phyloP scores from a whole-genome alignment of 371 early-diverging fungal genomes.

The Rhizopus microsporus region DNA sequence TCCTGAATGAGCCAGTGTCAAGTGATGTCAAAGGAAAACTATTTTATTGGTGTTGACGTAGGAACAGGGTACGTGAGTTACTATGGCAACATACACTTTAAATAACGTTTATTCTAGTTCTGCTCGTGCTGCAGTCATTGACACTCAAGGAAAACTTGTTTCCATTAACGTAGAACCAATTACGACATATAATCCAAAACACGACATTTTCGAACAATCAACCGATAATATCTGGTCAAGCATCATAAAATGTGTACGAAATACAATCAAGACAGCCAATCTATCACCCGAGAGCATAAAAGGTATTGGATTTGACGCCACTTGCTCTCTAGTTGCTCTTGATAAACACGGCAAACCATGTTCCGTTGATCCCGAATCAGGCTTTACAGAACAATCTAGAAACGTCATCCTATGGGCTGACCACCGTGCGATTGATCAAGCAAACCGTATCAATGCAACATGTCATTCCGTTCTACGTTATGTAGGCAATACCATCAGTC shows the following conservation, averaged over 20 bases:
- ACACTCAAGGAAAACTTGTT: constrained; percentile 49
- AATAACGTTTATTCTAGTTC: constrained; percentile 28
- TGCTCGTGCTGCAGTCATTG: constrained; percentile 65
- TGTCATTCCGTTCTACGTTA: constrained; percentile 58
- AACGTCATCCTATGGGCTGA: constrained; percentile 82
- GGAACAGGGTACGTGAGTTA: constrained; percentile 58
- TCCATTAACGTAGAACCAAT: constrained; percentile 54
- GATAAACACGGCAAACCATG: constrained; percentile 54
- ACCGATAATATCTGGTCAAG: constrained; percentile 70
- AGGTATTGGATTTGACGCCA: constrained; percentile 80
- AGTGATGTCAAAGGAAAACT: constrained; percentile 8
- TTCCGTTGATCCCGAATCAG: constrained; percentile 47
- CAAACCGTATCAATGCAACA: constrained; percentile 65
- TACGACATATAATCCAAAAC: constrained; percentile 46
- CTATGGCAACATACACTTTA: background rate
- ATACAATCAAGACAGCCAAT: constrained; percentile 37
- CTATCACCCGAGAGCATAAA: constrained; percentile 41
- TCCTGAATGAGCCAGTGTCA: no score
- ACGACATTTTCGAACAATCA: constrained; percentile 70
- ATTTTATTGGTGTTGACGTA: constrained; percentile 73
- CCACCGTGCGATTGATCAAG: constrained; percentile 70
- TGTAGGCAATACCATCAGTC: constrained; percentile 67
- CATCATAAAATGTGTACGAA: constrained; percentile 48
- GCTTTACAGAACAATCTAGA: constrained; percentile 41
- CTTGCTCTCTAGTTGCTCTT: constrained; percentile 70